These are phyloP conservation scores for Paracoccidioides lutzii DNA, from an alignment of 2,329 filamentous ascomycete species.

Conservation along the genomic window DNA sequence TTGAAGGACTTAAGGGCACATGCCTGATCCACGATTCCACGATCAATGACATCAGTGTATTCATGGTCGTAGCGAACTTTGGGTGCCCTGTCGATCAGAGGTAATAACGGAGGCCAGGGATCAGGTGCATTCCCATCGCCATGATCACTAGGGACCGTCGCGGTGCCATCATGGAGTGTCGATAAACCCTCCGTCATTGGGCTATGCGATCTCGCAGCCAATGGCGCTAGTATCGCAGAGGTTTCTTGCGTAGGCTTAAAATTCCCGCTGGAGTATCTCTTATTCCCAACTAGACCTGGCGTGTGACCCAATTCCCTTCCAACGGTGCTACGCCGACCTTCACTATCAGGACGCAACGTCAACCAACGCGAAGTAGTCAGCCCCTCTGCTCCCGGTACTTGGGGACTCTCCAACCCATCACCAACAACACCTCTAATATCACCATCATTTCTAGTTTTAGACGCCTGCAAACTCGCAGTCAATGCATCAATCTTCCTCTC, in stretches of 20 bases:
- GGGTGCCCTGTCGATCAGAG: constrained; percentile 7
- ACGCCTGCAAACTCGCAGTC: constrained; percentile 62
- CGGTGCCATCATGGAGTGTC: constrained; percentile 1
- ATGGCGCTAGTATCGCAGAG: constrained; percentile 11
- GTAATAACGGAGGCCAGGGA: constrained; percentile 10
- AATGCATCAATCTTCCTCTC: constrained; percentile 87
- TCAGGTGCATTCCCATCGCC: constrained; percentile 6
- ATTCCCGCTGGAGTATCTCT: constrained; percentile 22
- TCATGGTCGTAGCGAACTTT: constrained; percentile 16
- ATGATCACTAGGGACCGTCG: not conserved
- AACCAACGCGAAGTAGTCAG: constrained; percentile 24
- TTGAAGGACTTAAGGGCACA: constrained; percentile 45
- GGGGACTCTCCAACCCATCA: not conserved
- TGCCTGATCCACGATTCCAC: constrained; percentile 39
- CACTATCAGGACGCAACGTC: constrained; percentile 5
- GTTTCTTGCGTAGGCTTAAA: constrained; percentile 11
- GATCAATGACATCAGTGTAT: constrained; percentile 37
- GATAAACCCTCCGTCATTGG: constrained; percentile 13
- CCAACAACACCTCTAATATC: constrained; percentile 12
- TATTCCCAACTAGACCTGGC: constrained; percentile 14
- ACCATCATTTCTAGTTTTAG: constrained; percentile 17
- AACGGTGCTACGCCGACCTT: not conserved
- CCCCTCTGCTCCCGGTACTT: constrained; percentile 25
- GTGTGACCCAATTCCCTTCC: not conserved
- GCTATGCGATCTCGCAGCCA: constrained; percentile 15